A percentile compares a stretch with the other conserved stretches of the same genome.
Evolutionary conservation across 495 filamentous ascomycete species (phyloP).

Genomic region (Pseudoneurospora amorphoporcata): DNA sequence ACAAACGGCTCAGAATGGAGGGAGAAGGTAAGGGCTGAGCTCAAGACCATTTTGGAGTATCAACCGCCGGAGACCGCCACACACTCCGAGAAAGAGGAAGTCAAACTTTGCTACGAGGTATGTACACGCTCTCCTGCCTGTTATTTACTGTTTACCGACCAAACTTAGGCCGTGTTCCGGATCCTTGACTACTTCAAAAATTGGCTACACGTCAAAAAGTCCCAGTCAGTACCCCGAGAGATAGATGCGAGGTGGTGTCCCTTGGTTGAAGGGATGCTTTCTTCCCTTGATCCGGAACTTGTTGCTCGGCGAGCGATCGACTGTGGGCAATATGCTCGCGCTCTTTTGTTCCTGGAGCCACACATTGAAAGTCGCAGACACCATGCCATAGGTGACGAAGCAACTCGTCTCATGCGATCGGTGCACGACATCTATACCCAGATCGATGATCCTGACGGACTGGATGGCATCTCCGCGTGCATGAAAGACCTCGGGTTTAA

Average conservation of each 20-base stretch:
- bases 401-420: conserved; percentile 54
- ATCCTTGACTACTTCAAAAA: conserved; percentile 82
- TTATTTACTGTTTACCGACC: neutral
- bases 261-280: conserved; percentile 36
- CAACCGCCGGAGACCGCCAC: conserved; percentile 43
- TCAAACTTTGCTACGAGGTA: conserved; percentile 77
- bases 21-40: conserved; percentile 56
- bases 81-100: conserved; percentile 50
- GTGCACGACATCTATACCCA: conserved; percentile 90
- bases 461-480: conserved; percentile 86
- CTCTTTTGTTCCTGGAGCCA: conserved; percentile 89
- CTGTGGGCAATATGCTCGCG: conserved; percentile 84
- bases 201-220: conserved; percentile 69
- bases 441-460: conserved; percentile 94
- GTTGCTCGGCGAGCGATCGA: conserved; percentile 79
- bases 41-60: conserved; percentile 58
- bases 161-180: conserved; percentile 67
- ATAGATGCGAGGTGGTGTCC: conserved; percentile 25
- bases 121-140: conserved; percentile 10
- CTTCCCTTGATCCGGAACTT: conserved; percentile 69
- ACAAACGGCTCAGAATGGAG: conserved; percentile 51
- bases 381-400: conserved; percentile 26
- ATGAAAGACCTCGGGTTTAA: conserved; percentile 73
- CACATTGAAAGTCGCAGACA: conserved; percentile 57
- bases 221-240: conserved; percentile 17